A percentile compares a stretch with the other conserved stretches of the same genome.
phyloP scores from a whole-genome alignment of 805 yeast genomes.

The Wickerhamomyces chambardii region DNA sequence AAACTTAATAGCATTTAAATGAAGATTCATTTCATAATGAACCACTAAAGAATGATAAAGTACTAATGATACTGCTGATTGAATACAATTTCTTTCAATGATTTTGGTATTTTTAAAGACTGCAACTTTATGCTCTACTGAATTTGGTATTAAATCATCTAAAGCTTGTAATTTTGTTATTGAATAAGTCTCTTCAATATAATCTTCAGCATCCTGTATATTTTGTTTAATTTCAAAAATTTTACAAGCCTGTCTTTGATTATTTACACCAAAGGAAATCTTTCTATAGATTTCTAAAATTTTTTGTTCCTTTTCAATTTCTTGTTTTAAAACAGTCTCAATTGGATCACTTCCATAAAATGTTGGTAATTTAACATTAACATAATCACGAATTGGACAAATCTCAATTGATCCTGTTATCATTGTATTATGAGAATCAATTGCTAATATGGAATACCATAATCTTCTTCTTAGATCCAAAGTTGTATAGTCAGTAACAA shows the following conservation, averaged over 20 bases:
- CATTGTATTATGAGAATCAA: slow-evolving; percentile 6
- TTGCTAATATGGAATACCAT: slow-evolving; percentile 9
- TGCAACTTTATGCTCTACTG: slow-evolving; percentile 1
- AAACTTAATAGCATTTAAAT: slow-evolving; percentile 3
- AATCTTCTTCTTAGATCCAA: slow-evolving; percentile 10
- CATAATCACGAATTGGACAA: slow-evolving; percentile 2
- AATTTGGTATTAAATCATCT: slow-evolving; percentile 3
- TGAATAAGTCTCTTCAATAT: slow-evolving; percentile 5
- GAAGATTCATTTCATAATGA: slow-evolving; percentile 8
- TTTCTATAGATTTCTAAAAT: slow-evolving; percentile 4
- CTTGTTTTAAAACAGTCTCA: slow-evolving; percentile 6
- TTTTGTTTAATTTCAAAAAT: slow-evolving; percentile 2
- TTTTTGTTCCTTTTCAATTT: background rate
- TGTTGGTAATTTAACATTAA: slow-evolving; percentile 7
- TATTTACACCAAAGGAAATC: slow-evolving; percentile 6
- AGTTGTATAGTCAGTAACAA: slow-evolving; percentile 1
- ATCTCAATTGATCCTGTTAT: slow-evolving; percentile 7
- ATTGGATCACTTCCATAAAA: slow-evolving; percentile 4
- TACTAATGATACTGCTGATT: slow-evolving; percentile 5
- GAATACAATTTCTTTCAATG: slow-evolving; percentile 4
- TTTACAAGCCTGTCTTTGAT: slow-evolving; percentile 4
- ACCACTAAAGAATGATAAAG: slow-evolving; percentile 5
- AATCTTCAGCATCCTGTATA: slow-evolving; percentile 4
- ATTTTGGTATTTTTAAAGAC: slow-evolving; percentile 5
- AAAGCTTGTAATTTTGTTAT: background rate